phyloP scores from a whole-genome alignment of 352 stramenopile genomes.

The Pythium insidiosum region DNA sequence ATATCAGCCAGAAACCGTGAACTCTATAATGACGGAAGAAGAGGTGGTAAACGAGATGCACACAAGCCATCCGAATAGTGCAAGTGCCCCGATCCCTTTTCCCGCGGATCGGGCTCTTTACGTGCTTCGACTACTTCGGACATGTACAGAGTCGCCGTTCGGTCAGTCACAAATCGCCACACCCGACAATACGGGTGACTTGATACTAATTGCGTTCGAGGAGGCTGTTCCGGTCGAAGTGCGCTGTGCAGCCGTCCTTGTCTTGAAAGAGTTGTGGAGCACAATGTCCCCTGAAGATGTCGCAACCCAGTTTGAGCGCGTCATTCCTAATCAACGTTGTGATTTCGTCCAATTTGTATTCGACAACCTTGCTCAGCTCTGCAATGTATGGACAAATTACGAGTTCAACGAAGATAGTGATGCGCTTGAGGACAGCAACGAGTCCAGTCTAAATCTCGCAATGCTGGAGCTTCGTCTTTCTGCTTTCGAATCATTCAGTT shows the following conservation, averaged over 20 bases:
- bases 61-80: constrained; percentile 23
- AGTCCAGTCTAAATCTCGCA: no score
- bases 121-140: constrained; percentile 52
- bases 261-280: constrained; percentile 36
- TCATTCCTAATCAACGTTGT: constrained; percentile 9
- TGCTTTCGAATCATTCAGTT: constrained; percentile 27
- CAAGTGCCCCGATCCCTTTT: constrained; percentile 14
- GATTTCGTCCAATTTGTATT: constrained; percentile 37
- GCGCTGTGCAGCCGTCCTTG: constrained; percentile 28
- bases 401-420: no score
- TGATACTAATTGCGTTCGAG: constrained; percentile 53
- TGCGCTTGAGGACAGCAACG: no score
- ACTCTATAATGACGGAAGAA: constrained; percentile 34
- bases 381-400: constrained; percentile 42
- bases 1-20: constrained; percentile 41
- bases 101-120: constrained; percentile 53
- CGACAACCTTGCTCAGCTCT: constrained; percentile 12
- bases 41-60: constrained; percentile 49
- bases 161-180: constrained; percentile 42
- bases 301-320: constrained; percentile 22
- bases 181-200: constrained; percentile 46
- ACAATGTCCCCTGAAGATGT: constrained; percentile 26
- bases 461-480: constrained; percentile 45
- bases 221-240: constrained; percentile 35
- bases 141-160: constrained; percentile 45